phyloP scores from a whole-genome alignment of 2,329 filamentous ascomycete species.

The Atkinsonella hypoxylon region DNA sequence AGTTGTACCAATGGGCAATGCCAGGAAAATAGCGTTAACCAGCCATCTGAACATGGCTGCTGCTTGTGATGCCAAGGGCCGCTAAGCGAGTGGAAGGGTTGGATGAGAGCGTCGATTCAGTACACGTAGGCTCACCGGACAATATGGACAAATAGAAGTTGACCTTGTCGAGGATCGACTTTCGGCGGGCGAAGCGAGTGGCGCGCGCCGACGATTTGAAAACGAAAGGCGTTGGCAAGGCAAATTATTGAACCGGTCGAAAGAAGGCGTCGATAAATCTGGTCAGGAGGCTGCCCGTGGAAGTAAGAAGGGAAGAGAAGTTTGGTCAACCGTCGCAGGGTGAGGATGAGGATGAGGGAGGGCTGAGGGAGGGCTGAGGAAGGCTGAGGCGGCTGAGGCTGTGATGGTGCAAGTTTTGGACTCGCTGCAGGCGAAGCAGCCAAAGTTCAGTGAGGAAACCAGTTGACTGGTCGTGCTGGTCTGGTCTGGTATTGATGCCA shows the following conservation, averaged over 20 bases:
- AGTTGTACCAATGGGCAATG: constrained; percentile 36
- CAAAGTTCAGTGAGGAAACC: no score
- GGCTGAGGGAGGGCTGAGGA: background rate
- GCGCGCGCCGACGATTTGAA: background rate
- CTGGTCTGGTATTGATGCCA: no score
- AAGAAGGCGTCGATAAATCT: constrained; percentile 1
- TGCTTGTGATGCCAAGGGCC: background rate
- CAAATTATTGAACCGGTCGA: background rate
- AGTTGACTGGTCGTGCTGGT: no score
- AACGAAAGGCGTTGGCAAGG: background rate
- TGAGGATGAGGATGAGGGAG: background rate
- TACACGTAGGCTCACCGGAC: background rate
- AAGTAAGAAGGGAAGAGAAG: no score
- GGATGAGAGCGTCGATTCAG: background rate
- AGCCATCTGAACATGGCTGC: constrained; percentile 30
- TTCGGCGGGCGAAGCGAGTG: constrained; percentile 6
- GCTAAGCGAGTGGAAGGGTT: background rate
- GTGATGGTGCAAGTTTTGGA: no score
- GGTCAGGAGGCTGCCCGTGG: background rate
- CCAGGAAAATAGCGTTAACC: constrained; percentile 37
- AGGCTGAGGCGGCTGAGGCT: no score
- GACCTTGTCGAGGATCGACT: background rate
- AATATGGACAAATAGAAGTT: background rate
- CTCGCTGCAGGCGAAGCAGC: no score
- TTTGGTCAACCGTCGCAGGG: background rate